Evolutionary conservation across 179 eudicot species (phyloP), one percentile per base, ranked within the genome.

Genomic region (Beta lomatogona): DNA sequence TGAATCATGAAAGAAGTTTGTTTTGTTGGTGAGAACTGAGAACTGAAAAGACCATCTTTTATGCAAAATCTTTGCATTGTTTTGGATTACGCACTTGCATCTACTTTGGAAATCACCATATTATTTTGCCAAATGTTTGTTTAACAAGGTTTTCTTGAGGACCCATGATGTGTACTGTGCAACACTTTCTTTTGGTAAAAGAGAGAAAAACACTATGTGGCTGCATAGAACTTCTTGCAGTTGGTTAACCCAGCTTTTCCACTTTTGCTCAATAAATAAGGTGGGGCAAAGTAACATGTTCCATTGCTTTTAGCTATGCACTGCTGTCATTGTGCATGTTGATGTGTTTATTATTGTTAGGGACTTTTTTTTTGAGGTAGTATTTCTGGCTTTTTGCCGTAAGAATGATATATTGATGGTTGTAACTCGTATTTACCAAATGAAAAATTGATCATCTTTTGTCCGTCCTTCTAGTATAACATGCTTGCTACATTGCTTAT

Each of bases 261-360:
- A 48, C 44, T 41, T 71, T 18, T 71, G 2, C 52, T 36, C 41
- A 36, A 7, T n/a, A 13, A 71, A n/a, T 8, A 50, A 48, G 52
- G 59, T 71, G 76, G 46, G 76, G 25, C 76, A 73, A 54, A 57
- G 48, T 73, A 72, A 52, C 60, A 72, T 73, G 77, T 54, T 55
- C 28, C 63, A 31, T 73, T 73, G 63, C 64, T 15, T 64, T 55
- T 54, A 53, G 63, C 64, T 54, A 15, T 55, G 63, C 22, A 19
- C 19, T 73, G 77, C 9, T 16, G 6, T 48, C n/a, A 16, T 71
- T 73, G 76, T 73, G 76, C 76, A 53, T 52, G 22, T 52, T 48
- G 10, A n/a, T 48, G 4, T 71, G 25, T 28, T n/a, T 21, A 48
- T 52, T 73, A 22, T 73, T 22, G 13, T 28, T 73, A 2, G 60